These are phyloP conservation scores for Suillus discolor DNA, from an alignment of 768 basidiomycete genomes.

Conservation along the genomic window DNA sequence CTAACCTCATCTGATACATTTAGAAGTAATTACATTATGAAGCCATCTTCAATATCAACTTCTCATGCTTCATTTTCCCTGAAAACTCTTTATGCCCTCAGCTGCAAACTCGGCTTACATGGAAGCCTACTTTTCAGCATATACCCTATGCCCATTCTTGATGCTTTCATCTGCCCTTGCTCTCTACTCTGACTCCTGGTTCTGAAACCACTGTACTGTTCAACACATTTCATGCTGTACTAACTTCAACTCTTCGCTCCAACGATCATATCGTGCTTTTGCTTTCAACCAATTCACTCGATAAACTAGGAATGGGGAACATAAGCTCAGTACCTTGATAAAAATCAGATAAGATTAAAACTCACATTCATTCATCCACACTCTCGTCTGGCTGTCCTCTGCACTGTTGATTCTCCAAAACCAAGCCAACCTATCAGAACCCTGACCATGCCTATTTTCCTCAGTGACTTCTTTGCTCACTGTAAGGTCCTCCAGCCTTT, in stretches of 20 bases:
- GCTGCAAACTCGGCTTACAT: neutral
- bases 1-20: too few species aligned
- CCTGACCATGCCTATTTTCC: too few species aligned
- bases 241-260: conserved; percentile 21
- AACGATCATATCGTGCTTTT: conserved; percentile 18
- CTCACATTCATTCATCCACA: too few species aligned
- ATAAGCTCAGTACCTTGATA: neutral
- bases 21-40: too few species aligned
- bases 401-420: too few species aligned
- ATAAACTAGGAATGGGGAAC: conserved; percentile 3
- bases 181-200: neutral
- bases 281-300: conserved; percentile 14
- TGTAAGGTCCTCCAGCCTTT: neutral
- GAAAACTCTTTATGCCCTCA: neutral
- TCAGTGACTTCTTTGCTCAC: conserved; percentile 12
- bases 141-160: neutral
- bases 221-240: conserved; percentile 23
- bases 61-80: neutral
- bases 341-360: too few species aligned
- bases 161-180: neutral
- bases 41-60: too few species aligned
- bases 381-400: too few species aligned
- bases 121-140: neutral
- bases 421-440: too few species aligned
- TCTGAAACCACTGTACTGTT: conserved; percentile 17